Base-by-base conservation (phyloP, 1,284 basidiomycete species). In the Fomitopsis palustris region DNA sequence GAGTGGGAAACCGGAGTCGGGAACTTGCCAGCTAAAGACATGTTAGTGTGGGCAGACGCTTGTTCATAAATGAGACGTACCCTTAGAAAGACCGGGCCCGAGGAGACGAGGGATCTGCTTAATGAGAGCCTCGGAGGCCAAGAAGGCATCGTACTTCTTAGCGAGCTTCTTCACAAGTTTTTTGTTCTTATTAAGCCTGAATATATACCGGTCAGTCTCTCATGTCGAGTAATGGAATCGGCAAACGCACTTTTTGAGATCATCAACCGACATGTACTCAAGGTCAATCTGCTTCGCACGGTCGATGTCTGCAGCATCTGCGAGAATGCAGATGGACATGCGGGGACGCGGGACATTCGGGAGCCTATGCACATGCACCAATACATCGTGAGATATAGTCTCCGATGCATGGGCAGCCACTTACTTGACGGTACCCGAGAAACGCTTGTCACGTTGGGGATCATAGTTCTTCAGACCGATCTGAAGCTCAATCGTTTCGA, bases 141-240 rank as follows among this genome's bases (percentile, higher is more conserved):
- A 82, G 90, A 99, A 99, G 66, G 96, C 95, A 72, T 99, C 96
- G 82, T 98, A 96, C 80, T 98, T 98, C 85, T 98, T 98, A 67
- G 96, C 96, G 70, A 99, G 93, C 85, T 96, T 99, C 88, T 99
- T 99, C 75, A 99, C 96, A 66, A 99, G 93, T 84, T 99, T 99
- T 87, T 99, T 99, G 89, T 99, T 99, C 85, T 97, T 97, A 90
- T 97, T 98, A 69, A 98, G 87, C 81, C 90, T 93, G 51, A 2
- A 16, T 16, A 21, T 10, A 23, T 3, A 19, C 9, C 6, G 16
- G 33, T 45, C 16, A 10, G 1, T 41, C 39, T 33, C 37, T 56
- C 25, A 56, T 51, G 27, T 19, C n/a, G 25, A 27, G 5, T 4
- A 25, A 33, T 7, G 33, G 25, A 23, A 8, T 4, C 29, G 12